Evolutionary conservation across 129 eudicot genomes (phyloP).

Genomic region (Chrysanthemum seticuspe): DNA sequence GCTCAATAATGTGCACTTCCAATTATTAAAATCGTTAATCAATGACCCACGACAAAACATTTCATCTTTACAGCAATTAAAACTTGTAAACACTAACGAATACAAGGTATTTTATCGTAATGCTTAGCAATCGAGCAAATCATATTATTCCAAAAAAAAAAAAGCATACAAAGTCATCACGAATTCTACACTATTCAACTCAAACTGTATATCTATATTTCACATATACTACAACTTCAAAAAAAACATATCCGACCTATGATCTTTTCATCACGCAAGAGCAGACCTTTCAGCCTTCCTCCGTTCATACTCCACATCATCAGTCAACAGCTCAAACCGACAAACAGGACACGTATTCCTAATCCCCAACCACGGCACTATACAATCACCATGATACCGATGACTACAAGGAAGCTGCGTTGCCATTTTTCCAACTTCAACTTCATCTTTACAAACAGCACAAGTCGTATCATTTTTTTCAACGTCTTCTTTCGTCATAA

Average conservation of each 20-base stretch:
- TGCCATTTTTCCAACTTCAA: conserved; percentile 51
- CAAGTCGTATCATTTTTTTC: conserved; percentile 40
- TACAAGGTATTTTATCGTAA: not conserved
- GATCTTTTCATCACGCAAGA: conserved; percentile 20
- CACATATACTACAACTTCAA: conserved; percentile 25
- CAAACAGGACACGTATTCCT: conserved; percentile 86
- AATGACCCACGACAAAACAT: too few species aligned
- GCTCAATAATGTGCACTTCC: too few species aligned
- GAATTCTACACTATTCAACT: conserved; percentile 22
- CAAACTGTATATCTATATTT: conserved; percentile 31
- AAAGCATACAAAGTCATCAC: conserved; percentile 34
- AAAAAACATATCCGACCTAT: conserved; percentile 17
- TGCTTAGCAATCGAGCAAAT: conserved; percentile 18
- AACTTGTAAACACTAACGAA: not conserved
- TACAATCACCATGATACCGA: conserved; percentile 69
- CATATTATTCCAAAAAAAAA: conserved; percentile 31
- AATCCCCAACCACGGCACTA: conserved; percentile 64
- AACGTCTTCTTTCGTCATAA: conserved; percentile 39
- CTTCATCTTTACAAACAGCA: conserved; percentile 75
- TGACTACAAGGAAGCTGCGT: conserved; percentile 64
- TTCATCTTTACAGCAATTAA: too few species aligned
- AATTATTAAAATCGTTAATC: too few species aligned
- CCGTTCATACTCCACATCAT: conserved; percentile 64
- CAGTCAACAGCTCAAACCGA: conserved; percentile 65
- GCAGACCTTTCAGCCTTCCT: conserved; percentile 43